Evolutionary conservation across 139 green algal species (phyloP).

Genomic region (Chlorella vulgaris): DNA sequence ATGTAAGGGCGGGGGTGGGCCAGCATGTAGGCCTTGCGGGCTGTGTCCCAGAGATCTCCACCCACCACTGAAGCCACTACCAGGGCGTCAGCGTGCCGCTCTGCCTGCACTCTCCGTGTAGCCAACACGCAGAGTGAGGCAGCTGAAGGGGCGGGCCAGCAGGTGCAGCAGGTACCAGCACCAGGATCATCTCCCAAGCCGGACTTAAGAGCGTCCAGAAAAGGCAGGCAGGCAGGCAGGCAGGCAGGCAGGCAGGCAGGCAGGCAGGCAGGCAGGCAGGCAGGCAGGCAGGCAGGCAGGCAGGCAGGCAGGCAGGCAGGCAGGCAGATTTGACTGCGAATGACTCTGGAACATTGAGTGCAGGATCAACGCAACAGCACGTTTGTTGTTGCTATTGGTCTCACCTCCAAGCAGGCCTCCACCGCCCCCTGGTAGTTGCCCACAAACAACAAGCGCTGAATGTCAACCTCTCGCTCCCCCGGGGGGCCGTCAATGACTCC

Average conservation of each 20-base stretch:
- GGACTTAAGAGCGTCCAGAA: background rate
- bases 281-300: background rate
- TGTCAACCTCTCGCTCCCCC: constrained; percentile 71
- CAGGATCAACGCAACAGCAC: no score
- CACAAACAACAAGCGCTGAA: constrained; percentile 89
- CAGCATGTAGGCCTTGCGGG: constrained; percentile 79
- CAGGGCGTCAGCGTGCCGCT: constrained; percentile 91
- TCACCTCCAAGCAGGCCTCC: constrained; percentile 82
- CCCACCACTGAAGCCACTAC: constrained; percentile 82
- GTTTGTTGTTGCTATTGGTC: no score
- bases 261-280: background rate
- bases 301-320: background rate
- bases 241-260: background rate
- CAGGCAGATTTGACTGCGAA: no score
- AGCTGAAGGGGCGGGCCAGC: background rate
- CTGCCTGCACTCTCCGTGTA: constrained; percentile 28
- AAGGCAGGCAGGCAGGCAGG: background rate
- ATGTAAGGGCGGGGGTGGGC: constrained; percentile 83
- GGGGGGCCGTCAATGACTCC: constrained; percentile 39
- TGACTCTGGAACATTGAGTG: no score
- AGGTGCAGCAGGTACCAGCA: no score
- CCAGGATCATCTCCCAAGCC: no score
- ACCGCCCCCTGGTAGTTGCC: constrained; percentile 91
- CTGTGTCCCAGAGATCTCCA: constrained; percentile 53
- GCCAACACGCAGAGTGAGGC: background rate